phyloP scores from a whole-genome alignment of 129 eudicot species.

The Saussurea involucrata region DNA sequence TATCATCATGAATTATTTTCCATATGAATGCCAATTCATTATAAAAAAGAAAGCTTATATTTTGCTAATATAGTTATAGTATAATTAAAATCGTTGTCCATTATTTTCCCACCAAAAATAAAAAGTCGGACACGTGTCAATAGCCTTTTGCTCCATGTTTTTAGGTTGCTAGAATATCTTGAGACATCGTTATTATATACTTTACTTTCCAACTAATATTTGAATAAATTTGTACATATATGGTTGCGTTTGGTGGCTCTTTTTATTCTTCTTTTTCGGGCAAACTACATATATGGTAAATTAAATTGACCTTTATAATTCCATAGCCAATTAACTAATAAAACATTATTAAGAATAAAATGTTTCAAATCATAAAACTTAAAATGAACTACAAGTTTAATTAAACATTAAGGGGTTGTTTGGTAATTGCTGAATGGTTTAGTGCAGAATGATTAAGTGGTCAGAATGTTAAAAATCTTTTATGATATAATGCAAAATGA shows the following conservation, averaged over 20 bases:
- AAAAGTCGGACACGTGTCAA: constrained; percentile 4
- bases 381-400: too few species aligned
- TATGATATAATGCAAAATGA: too few species aligned
- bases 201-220: constrained; percentile 27
- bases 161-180: constrained; percentile 20
- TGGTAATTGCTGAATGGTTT: too few species aligned
- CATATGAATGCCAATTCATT: too few species aligned
- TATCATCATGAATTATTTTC: too few species aligned
- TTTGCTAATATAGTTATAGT: neutral
- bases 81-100: neutral
- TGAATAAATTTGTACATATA: neutral
- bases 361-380: neutral
- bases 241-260: neutral
- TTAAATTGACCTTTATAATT: neutral
- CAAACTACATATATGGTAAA: constrained; percentile 15
- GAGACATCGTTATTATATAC: constrained; percentile 25
- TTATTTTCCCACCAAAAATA: constrained; percentile 10
- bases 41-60: too few species aligned
- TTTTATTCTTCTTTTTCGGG: neutral
- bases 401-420: too few species aligned
- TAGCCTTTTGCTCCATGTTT: constrained; percentile 21
- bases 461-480: too few species aligned
- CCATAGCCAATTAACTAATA: neutral
- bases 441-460: too few species aligned
- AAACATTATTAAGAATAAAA: too few species aligned